Evolutionary conservation across 148 eudicot genomes (phyloP), one percentile per base, ranked within the genome.

Genomic region (Suaeda aralocaspica): DNA sequence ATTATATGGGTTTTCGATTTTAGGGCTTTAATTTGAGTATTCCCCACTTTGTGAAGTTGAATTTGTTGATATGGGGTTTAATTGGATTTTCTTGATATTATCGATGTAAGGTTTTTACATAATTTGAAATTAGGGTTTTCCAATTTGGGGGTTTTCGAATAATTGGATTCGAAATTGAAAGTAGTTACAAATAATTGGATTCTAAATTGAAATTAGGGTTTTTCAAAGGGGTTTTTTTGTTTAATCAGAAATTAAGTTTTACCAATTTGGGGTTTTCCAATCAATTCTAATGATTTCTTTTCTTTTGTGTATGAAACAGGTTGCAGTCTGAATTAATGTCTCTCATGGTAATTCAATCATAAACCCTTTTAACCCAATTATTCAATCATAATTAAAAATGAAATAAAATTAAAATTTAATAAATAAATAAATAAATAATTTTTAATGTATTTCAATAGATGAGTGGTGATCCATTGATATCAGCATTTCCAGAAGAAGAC

Each of bases 401-500:
- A 22, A 28, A 62, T 21, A 29, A 60, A 36, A 3, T 36, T 8
- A 3, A 36, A 36, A 36, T 36, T 8, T 36, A 8, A 36, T 3
- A 36, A 36, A 4, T 36, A 8, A 36, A 36, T n/a, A n/a, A n/a
- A n/a, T n/a, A n/a, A n/a, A n/a, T n/a, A n/a, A n/a, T n/a, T n/a
- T n/a, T n/a, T n/a, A n/a, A n/a, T n/a, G n/a, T n/a, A n/a, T n/a
- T n/a, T n/a, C n/a, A n/a, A n/a, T n/a, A n/a, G 99, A 94, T 94
- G 97, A 77, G 99, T 52, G 99, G 99, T 33, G 97, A 85, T 67
- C 70, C 96, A 28, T 96, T 92, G 52, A 82, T 94, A 75, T 94
- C 99, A 44, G 97, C 99, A 9, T 94, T 94, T 71, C 99, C 99
- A 5, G 99, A 91, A 78, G 99, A 91, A 56, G 97, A 94, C 77